Base-by-base conservation (phyloP, 495 filamentous ascomycete species). In the Aspergillus bridgeri region DNA sequence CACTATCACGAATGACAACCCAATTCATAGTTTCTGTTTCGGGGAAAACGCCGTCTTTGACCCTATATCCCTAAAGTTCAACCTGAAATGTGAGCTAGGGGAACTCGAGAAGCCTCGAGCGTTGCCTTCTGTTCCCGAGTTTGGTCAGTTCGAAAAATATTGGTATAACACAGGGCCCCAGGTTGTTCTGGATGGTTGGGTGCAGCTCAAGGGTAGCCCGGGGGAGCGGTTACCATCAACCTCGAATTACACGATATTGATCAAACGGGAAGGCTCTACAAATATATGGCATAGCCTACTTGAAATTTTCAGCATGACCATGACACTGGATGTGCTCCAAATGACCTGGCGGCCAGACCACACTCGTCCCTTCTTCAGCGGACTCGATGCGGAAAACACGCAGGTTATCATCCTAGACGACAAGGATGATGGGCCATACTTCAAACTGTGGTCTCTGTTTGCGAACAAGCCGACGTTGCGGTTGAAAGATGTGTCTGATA, bases 201-300 rank as follows among this genome's bases (percentile, higher is more conserved):
- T 65, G 19, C n/a, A 59, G 15, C n/a, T 54, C 42, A 27, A 54
- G 13, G 50, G 15, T 3, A 24, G n/a, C 15, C 22, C 29, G 5
- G 6, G 17, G 5, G 7, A 54, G 19, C 22, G 42, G 8, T 19
- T 8, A 45, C 8, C 17, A 13, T 11, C 18, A 9, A 5, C 18
- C 19, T 2, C n/a, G 33, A 61, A 64, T 56, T 70, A 61, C 48
- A 63, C 68, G 5, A 66, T 78, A 44, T 56, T 76, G 23, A 57
- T 75, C 52, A 70, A 72, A 48, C 70, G 73, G 24, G 73, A 77
- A 57, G 68, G 69, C 18, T 53, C 61, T 13, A 21, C 27, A 7
- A 76, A 75, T 56, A 42, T 67, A 13, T 78, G 75, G 75, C 75
- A 78, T 54, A 65, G 61, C 19, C 62, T 76, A 38, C 68, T 73